A percentile compares a stretch with the other conserved stretches of the same genome.
Conservation (phyloP, 2,329 filamentous ascomycete genomes). For the Colletotrichum theobromicola region DNA sequence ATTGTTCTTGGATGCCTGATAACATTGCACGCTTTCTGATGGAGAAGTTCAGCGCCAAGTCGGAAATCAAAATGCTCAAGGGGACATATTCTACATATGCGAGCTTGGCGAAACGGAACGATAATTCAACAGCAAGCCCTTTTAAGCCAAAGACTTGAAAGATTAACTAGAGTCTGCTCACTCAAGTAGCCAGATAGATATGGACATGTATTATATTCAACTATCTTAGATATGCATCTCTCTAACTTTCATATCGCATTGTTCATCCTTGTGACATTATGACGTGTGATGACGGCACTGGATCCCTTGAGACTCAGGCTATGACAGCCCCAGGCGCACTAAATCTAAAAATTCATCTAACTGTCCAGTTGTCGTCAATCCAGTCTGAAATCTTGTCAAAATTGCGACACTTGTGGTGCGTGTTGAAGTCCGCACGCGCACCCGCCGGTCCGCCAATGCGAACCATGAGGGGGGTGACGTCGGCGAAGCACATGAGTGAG, state of each 20-base stretch:
- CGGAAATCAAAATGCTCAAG: neutral
- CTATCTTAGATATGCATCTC: neutral
- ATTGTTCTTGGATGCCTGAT: neutral
- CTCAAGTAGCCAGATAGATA: neutral
- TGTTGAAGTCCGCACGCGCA: constrained; percentile 18
- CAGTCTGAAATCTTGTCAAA: constrained; percentile 23
- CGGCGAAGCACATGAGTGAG: constrained; percentile 22
- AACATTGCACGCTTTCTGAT: accelerated
- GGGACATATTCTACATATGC: neutral
- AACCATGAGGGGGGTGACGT: constrained; percentile 20
- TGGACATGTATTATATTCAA: neutral
- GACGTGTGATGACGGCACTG: neutral
- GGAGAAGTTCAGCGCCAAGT: neutral
- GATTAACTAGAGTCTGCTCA: neutral
- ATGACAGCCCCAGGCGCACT: neutral
- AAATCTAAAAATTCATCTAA: neutral
- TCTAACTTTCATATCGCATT: neutral
- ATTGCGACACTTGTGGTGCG: constrained; percentile 23
- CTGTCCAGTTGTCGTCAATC: constrained; percentile 18
- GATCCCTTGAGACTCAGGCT: neutral
- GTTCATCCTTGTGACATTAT: neutral
- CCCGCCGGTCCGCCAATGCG: neutral
- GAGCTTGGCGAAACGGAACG: neutral
- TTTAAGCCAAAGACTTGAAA: neutral
- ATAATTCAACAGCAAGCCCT: neutral